Evolutionary conservation across 306 rosid species (phyloP).

Genomic region (Trifolium repens): DNA sequence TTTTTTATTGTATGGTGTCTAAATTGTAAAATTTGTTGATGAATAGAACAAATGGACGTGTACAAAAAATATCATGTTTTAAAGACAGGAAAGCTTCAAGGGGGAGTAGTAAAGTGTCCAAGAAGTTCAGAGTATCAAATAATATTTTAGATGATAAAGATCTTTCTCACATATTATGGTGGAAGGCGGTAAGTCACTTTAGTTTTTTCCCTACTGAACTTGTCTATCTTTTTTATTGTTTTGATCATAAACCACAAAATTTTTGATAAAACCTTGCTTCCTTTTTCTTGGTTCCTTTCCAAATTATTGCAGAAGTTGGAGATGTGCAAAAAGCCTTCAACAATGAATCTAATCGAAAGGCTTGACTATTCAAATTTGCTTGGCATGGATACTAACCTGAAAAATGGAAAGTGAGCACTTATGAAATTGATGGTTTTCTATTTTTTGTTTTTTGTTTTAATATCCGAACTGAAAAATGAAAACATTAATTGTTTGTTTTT

Average conservation of each 20-base stretch:
- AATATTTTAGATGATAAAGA: constrained; percentile 67
- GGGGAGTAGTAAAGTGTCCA: constrained; percentile 60
- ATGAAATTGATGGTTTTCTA: constrained; percentile 15
- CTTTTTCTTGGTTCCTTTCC: constrained; percentile 31
- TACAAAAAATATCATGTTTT: constrained; percentile 47
- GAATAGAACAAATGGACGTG: constrained; percentile 45
- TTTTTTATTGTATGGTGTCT: constrained; percentile 32
- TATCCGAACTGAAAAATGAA: constrained; percentile 14
- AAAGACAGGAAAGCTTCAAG: constrained; percentile 54
- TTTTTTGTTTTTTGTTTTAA: constrained; percentile 24
- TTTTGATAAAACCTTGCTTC: constrained; percentile 34
- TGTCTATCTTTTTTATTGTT: constrained; percentile 23
- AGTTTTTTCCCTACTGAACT: constrained; percentile 1
- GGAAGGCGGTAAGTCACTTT: constrained; percentile 74
- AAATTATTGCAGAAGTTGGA: constrained; percentile 67
- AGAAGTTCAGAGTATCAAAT: constrained; percentile 53
- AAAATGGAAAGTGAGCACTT: constrained; percentile 75
- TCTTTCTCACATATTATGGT: constrained; percentile 79
- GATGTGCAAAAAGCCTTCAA: constrained; percentile 73
- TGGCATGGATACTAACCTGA: constrained; percentile 76
- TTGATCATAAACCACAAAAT: constrained; percentile 23
- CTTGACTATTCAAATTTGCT: constrained; percentile 85
- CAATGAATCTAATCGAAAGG: constrained; percentile 71
- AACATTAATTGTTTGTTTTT: constrained; percentile 7
- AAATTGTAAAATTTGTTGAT: constrained; percentile 29